Evolutionary conservation across 1,284 basidiomycete genomes (phyloP), one percentile per base, ranked within the genome.

Genomic region (Cutaneotrichosporon sp.): DNA sequence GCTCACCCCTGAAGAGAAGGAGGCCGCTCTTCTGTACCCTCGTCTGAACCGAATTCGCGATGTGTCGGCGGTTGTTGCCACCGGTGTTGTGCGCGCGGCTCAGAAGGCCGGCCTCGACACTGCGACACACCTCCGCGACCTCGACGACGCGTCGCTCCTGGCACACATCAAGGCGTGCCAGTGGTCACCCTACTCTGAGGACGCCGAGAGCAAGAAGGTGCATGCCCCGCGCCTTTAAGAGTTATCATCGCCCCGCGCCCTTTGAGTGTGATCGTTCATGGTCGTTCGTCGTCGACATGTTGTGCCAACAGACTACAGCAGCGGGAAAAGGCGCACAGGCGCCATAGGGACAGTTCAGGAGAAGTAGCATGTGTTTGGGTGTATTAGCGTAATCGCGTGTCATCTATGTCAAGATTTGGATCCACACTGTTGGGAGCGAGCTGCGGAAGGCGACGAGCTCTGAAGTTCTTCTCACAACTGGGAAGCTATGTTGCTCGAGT

Each of bases 41-140:
- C 81, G 81, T 49, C 77, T 89, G 57, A 81, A 85, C 61, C 80
- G 88, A 61, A 91, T 93, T 64, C 80, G 89, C 41, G 87, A 90
- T 63, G 90, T 93, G 65, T 87, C 86, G 61, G 83, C 81, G 2
- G 71, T 79, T 49, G 87, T 93, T 59, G 86, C 88, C 12, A 74
- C 76, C 48, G 77, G 80, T 39, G 88, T 92, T 50, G 85, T 92
- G 63, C 81, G 83, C 51, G 79, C 82, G 34, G 87, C 89, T 29
- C 88, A 92, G 71, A 80, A 81, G 62, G 84, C 82, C 53, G 85
- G 68, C 2, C 60, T 74, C 24, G 72, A 72, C 56, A 64, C 61
- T 6, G 57, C 51, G 35, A 38, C 26, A 12, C 52, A 52, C 34
- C 60, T 71, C 20, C 54, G 69, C 46, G 59, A 59, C 17, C 38